These are phyloP conservation scores for Filobasidium floriforme DNA, from an alignment of 768 basidiomycete genomes.

Conservation along the genomic window DNA sequence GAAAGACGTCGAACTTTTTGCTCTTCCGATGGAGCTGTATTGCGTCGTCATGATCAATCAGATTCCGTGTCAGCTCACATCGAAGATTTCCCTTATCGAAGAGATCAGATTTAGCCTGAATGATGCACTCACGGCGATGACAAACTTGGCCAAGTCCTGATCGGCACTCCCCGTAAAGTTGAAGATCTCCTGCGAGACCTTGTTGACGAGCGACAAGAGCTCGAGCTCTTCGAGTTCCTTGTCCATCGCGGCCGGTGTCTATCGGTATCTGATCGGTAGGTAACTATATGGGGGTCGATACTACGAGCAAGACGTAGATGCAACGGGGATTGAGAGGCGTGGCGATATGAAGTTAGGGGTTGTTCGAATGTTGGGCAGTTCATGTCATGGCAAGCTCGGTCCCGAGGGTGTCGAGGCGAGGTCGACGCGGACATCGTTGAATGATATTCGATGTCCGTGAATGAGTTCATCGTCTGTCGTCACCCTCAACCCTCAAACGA, in stretches of 20 bases:
- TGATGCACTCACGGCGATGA: conserved; percentile 54
- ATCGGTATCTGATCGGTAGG: not conserved
- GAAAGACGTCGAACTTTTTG: conserved; percentile 71
- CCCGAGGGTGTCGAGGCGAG: no score
- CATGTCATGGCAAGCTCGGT: no score
- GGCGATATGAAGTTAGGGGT: no score
- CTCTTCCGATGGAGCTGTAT: conserved; percentile 66
- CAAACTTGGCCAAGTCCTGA: conserved; percentile 89
- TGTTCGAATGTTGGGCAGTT: no score
- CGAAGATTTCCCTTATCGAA: no score
- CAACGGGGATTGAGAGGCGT: not conserved
- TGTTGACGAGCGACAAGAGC: conserved; percentile 78
- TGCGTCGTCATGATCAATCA: no score
- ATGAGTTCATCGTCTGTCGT: no score
- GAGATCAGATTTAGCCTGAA: no score
- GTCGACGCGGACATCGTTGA: no score
- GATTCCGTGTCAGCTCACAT: not conserved
- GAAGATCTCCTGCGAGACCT: conserved; percentile 85
- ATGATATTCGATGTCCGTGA: no score
- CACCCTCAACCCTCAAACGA: no score
- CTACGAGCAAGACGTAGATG: not conserved
- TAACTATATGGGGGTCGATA: not conserved
- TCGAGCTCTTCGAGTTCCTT: conserved; percentile 85
- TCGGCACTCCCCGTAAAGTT: conserved; percentile 73
- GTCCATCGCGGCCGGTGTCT: conserved; percentile 18